phyloP scores from a whole-genome alignment of 495 filamentous ascomycete genomes.

The Symbiotaphrina buchneri region DNA sequence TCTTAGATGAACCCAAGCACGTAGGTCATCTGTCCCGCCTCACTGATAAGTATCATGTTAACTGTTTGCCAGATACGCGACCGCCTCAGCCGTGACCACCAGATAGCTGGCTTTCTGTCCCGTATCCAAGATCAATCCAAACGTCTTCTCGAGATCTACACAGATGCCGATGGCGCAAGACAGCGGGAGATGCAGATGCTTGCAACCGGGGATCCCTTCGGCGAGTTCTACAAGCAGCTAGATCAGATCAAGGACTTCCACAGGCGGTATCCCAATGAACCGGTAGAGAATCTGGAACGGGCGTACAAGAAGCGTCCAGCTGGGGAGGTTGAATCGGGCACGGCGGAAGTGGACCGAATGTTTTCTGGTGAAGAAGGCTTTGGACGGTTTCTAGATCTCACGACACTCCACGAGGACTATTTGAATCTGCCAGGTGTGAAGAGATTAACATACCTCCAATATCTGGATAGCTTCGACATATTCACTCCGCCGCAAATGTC shows the following conservation, averaged over 20 bases:
- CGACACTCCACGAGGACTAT: conserved; percentile 61
- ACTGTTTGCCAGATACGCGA: conserved; percentile 49
- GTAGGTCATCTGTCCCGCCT: conserved; percentile 24
- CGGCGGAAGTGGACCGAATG: conserved; percentile 60
- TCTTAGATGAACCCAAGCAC: conserved; percentile 69
- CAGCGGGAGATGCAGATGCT: conserved; percentile 66
- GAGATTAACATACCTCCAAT: conserved; percentile 72
- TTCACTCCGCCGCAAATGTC: conserved; percentile 50
- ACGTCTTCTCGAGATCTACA: conserved; percentile 65
- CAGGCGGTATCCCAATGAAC: conserved; percentile 78
- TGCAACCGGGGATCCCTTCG: conserved; percentile 70
- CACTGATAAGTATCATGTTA: conserved; percentile 8
- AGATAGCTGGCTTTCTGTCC: conserved; percentile 65
- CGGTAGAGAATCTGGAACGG: conserved; percentile 80
- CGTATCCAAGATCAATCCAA: conserved; percentile 71
- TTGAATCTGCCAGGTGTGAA: conserved; percentile 73
- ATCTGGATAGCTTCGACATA: conserved; percentile 68
- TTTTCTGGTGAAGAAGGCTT: conserved; percentile 91
- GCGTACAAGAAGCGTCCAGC: conserved; percentile 62
- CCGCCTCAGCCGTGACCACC: conserved; percentile 68
- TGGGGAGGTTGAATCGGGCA: conserved; percentile 35
- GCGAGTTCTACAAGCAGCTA: conserved; percentile 78
- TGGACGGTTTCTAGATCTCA: conserved; percentile 78
- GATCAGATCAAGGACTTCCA: conserved; percentile 67
- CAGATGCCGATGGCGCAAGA: conserved; percentile 45